phyloP scores from a whole-genome alignment of 106 monocot species.

The Acanthochlamys bracteata region DNA sequence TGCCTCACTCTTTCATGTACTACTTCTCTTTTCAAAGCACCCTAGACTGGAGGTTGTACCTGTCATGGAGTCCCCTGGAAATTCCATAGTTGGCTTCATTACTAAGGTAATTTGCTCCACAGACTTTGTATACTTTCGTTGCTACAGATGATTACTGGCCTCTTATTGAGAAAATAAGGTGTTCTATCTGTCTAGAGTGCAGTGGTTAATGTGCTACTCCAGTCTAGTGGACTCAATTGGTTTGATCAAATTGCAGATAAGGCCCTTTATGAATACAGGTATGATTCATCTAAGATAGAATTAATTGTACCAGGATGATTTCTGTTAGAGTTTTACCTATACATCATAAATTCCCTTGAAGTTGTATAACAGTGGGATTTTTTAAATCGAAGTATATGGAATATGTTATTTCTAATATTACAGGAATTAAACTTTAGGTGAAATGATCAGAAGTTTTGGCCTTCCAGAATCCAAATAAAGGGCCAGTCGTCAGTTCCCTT shows the following conservation, averaged over 20 bases:
- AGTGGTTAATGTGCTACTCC: conserved; percentile 34
- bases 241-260: conserved; percentile 47
- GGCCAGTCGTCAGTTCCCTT: too few species aligned
- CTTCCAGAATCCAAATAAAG: too few species aligned
- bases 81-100: conserved; percentile 23
- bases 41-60: conserved; percentile 27
- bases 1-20: conserved; percentile 36
- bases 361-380: too few species aligned
- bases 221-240: conserved; percentile 36
- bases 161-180: too few species aligned
- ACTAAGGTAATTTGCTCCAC: conserved; percentile 20
- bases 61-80: conserved; percentile 28
- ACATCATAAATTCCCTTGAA: too few species aligned
- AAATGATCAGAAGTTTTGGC: too few species aligned
- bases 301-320: neutral
- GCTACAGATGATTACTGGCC: too few species aligned
- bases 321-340: neutral
- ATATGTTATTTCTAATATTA: too few species aligned
- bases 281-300: too few species aligned
- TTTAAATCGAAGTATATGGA: too few species aligned
- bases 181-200: conserved; percentile 18
- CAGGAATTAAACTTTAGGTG: too few species aligned
- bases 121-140: too few species aligned
- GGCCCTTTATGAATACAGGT: conserved; percentile 4
- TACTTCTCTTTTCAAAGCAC: conserved; percentile 39